Evolutionary conservation across 2,329 filamentous ascomycete species (phyloP).

Genomic region (Botrytis paeoniae): DNA sequence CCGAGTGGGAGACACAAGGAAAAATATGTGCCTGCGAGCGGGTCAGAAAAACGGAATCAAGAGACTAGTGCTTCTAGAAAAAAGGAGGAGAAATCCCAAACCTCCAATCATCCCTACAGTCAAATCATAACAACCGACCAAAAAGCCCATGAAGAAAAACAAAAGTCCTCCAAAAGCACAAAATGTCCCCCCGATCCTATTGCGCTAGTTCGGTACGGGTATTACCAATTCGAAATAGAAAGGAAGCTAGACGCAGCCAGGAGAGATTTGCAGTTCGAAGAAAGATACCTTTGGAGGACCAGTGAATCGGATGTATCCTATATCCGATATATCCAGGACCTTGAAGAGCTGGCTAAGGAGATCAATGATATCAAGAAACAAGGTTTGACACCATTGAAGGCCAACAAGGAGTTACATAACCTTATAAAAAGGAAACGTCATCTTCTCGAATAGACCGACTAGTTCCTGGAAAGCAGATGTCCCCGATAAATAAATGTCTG

Average conservation of each 20-base stretch:
- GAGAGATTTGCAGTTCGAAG: no score
- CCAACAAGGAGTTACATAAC: accelerated
- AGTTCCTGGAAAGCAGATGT: not conserved
- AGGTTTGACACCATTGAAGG: not conserved
- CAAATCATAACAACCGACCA: not conserved
- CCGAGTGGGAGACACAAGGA: not conserved
- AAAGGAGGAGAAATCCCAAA: not conserved
- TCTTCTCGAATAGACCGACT: no score
- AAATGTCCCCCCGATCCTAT: not conserved
- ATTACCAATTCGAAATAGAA: accelerated
- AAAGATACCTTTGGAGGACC: no score
- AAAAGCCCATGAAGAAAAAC: not conserved
- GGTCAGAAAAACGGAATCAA: not conserved
- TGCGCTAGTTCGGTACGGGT: not conserved
- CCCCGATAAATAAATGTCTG: not conserved
- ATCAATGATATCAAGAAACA: not conserved
- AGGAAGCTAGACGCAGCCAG: accelerated
- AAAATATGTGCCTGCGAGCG: not conserved
- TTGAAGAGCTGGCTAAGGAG: not conserved
- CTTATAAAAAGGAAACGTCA: not conserved
- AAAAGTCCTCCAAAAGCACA: not conserved
- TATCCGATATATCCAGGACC: no score
- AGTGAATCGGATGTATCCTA: no score
- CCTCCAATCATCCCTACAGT: not conserved
- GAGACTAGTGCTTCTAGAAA: not conserved